Percentiles rank a stretch among this genome's conserved stretches.
Evolutionary conservation across 176 grass and related monocot genomes (phyloP).

Genomic region (Lolium multiflorum): DNA sequence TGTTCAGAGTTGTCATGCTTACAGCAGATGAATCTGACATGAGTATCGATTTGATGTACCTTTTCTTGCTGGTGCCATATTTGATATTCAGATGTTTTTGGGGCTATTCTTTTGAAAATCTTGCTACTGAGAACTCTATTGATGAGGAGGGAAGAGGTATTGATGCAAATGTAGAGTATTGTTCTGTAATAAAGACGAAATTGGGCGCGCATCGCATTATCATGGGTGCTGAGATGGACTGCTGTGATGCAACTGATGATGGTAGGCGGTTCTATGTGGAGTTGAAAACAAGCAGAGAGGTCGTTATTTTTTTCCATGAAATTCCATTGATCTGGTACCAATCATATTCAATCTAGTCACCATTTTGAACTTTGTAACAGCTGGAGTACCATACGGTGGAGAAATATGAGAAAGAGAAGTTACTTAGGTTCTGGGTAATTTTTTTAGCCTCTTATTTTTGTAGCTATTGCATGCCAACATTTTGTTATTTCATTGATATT

Average conservation of each 20-base stretch:
- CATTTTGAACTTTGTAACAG: conserved; percentile 54
- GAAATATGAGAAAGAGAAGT: conserved; percentile 86
- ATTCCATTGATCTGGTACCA: conserved; percentile 32
- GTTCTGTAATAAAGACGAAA: conserved; percentile 98
- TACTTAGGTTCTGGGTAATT: conserved; percentile 88
- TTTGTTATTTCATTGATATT: conserved; percentile 7
- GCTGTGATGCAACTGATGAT: conserved; percentile 94
- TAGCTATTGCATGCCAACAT: conserved; percentile 20
- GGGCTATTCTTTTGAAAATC: conserved; percentile 98
- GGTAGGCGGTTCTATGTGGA: conserved; percentile 94
- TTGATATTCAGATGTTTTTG: conserved; percentile 79
- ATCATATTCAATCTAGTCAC: conserved; percentile 40
- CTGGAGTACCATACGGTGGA: conserved; percentile 85
- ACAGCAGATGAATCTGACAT: conserved; percentile 9
- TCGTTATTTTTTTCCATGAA: conserved; percentile 35
- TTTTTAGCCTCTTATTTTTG: conserved; percentile 35
- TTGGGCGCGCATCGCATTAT: conserved; percentile 95
- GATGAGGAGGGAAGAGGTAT: conserved; percentile 77
- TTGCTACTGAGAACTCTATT: conserved; percentile 91
- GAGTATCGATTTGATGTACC: conserved; percentile 26
- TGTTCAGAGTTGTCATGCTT: neutral
- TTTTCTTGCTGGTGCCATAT: conserved; percentile 22
- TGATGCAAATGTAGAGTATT: conserved; percentile 98
- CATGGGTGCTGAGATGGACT: conserved; percentile 99
- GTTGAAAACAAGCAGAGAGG: conserved; percentile 97